phyloP scores from a whole-genome alignment of 495 filamentous ascomycete genomes.

The Penicillium pulvis region DNA sequence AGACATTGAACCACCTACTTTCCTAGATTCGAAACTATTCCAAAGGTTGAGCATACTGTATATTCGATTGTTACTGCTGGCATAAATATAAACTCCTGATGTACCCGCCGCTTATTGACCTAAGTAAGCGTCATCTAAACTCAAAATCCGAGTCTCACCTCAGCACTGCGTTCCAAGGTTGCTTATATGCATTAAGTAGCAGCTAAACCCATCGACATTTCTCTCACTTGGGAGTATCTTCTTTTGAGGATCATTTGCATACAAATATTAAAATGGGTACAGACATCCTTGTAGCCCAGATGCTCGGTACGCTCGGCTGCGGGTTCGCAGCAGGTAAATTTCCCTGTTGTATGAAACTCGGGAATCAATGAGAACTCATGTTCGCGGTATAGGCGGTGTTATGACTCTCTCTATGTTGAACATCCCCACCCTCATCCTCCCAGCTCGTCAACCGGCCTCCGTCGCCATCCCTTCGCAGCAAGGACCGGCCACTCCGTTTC shows the following conservation, averaged over 20 bases:
- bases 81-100: too few species aligned
- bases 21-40: too few species aligned
- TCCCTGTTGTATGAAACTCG: too few species aligned
- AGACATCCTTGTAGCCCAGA: slow-evolving; percentile 25
- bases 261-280: slow-evolving; percentile 4
- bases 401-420: slow-evolving; percentile 25
- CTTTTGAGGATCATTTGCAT: background rate
- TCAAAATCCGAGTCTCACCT: too few species aligned
- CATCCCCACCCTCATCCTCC: slow-evolving; percentile 29
- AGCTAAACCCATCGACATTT: background rate
- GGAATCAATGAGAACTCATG: slow-evolving; percentile 3
- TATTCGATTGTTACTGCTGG: too few species aligned
- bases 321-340: slow-evolving; percentile 26
- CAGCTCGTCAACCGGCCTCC: slow-evolving; percentile 22
- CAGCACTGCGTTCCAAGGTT: background rate
- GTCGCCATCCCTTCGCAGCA: slow-evolving; percentile 8
- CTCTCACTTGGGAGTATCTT: background rate
- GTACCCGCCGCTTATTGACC: too few species aligned
- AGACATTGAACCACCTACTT: too few species aligned
- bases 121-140: too few species aligned
- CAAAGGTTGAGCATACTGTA: too few species aligned
- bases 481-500: slow-evolving; percentile 20
- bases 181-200: background rate
- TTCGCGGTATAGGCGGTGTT: slow-evolving; percentile 24
- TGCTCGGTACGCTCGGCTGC: slow-evolving; percentile 32